Evolutionary conservation across 2,329 filamentous ascomycete species (phyloP).

Genomic region (Colletotrichum tropicale): DNA sequence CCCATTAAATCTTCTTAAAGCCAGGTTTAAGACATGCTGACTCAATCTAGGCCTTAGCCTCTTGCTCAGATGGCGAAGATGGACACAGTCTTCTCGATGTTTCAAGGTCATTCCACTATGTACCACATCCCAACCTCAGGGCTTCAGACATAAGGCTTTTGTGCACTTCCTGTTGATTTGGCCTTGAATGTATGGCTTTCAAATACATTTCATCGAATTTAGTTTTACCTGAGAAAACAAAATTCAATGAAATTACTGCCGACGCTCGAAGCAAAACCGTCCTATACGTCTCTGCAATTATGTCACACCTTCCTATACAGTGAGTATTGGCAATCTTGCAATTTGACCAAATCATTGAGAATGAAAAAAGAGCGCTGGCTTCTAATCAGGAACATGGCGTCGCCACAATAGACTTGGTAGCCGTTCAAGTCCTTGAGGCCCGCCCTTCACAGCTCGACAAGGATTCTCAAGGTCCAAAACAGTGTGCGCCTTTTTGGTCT

Average conservation of each 20-base stretch:
- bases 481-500: neutral
- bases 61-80: neutral
- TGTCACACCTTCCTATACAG: neutral
- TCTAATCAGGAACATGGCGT: neutral
- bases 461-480: neutral
- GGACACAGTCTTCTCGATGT: neutral
- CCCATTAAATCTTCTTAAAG: neutral
- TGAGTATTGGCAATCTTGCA: accelerated
- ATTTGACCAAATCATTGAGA: accelerated
- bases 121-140: neutral
- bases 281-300: accelerated
- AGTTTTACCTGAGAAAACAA: too few species aligned
- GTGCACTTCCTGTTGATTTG: accelerated
- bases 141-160: neutral
- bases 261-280: neutral
- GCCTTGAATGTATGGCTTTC: neutral
- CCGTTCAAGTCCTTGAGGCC: accelerated
- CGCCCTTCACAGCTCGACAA: neutral
- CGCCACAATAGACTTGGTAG: neutral
- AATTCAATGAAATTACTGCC: too few species aligned
- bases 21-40: accelerated
- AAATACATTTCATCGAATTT: neutral
- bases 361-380: accelerated
- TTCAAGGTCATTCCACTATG: too few species aligned
- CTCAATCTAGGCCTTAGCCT: neutral